Evolutionary conservation across 1,139 yeast genomes (phyloP).

Genomic region (Zygoascus meyerae): DNA sequence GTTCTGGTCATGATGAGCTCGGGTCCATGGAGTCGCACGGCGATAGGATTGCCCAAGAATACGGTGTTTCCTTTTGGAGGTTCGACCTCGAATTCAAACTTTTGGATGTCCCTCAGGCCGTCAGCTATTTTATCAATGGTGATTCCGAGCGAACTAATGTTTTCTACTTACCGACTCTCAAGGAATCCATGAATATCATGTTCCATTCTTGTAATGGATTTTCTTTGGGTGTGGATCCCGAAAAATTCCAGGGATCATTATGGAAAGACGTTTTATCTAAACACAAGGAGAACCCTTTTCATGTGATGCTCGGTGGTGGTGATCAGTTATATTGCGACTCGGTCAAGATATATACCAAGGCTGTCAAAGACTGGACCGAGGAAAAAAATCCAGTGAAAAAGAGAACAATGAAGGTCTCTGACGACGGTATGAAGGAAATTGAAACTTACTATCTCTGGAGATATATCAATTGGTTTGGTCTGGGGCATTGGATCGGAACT

Average conservation of each 20-base stretch:
- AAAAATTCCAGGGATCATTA: constrained; percentile 60
- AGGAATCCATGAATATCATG: constrained; percentile 69
- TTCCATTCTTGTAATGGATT: constrained; percentile 93
- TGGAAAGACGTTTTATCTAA: constrained; percentile 80
- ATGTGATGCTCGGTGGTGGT: constrained; percentile 96
- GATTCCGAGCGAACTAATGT: constrained; percentile 40
- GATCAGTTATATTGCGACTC: constrained; percentile 91
- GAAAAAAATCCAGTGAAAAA: constrained; percentile 48
- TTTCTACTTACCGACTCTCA: constrained; percentile 53
- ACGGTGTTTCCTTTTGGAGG: constrained; percentile 56
- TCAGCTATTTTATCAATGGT: constrained; percentile 52
- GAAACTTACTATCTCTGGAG: constrained; percentile 62
- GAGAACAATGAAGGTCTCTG: constrained; percentile 38
- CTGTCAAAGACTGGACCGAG: constrained; percentile 52
- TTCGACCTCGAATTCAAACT: constrained; percentile 50
- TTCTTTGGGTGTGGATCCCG: constrained; percentile 65
- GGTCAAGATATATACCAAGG: constrained; percentile 51
- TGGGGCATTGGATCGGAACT: constrained; percentile 75
- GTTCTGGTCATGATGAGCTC: background rate
- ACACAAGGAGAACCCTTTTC: constrained; percentile 60
- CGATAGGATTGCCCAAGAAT: constrained; percentile 41
- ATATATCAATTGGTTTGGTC: constrained; percentile 84
- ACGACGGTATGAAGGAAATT: constrained; percentile 49
- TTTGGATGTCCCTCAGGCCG: constrained; percentile 47
- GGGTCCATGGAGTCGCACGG: constrained; percentile 11